Conservation (phyloP, 1,284 basidiomycete species). For the Singerocomus inundabilis region DNA sequence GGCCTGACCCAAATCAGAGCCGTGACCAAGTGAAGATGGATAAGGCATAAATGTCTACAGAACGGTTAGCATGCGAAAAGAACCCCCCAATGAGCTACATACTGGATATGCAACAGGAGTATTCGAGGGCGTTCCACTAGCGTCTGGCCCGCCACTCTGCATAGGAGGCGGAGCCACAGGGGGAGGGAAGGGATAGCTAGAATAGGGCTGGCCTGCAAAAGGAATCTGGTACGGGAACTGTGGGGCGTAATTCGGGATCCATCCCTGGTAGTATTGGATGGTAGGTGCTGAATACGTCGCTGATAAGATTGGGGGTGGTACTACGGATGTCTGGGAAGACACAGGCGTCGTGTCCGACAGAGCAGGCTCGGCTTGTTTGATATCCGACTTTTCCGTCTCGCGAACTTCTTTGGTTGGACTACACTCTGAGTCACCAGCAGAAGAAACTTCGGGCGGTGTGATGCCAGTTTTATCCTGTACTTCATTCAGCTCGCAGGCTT, state of each 20-base stretch:
- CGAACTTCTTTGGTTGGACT: conserved; percentile 6
- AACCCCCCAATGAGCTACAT: conserved; percentile 23
- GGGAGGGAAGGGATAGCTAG: conserved; percentile 40
- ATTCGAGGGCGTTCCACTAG: conserved; percentile 32
- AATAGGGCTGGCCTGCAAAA: conserved; percentile 46
- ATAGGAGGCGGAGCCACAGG: conserved; percentile 28
- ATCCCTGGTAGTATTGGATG: conserved; percentile 52
- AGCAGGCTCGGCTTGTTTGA: conserved; percentile 10
- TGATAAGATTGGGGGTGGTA: conserved; percentile 31
- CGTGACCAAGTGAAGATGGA: conserved; percentile 36
- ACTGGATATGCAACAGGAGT: conserved; percentile 45
- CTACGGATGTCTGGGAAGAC: conserved; percentile 19
- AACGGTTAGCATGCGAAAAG: conserved; percentile 7
- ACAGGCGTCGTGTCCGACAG: conserved; percentile 17
- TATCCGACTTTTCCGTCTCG: conserved; percentile 6
- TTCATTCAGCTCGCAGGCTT: conserved; percentile 21
- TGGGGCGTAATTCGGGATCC: conserved; percentile 53
- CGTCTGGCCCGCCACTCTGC: conserved; percentile 40
- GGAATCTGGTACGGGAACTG: conserved; percentile 52
- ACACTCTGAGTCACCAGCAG: background rate
- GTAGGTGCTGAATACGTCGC: conserved; percentile 41
- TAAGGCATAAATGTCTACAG: conserved; percentile 46
- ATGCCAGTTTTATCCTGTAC: conserved; percentile 11
- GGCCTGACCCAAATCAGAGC: conserved; percentile 26
- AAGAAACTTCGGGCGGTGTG: background rate